Evolutionary conservation across 345 rosid genomes (phyloP), one percentile per base, ranked within the genome.

Genomic region (Rhodamnia rubescens): DNA sequence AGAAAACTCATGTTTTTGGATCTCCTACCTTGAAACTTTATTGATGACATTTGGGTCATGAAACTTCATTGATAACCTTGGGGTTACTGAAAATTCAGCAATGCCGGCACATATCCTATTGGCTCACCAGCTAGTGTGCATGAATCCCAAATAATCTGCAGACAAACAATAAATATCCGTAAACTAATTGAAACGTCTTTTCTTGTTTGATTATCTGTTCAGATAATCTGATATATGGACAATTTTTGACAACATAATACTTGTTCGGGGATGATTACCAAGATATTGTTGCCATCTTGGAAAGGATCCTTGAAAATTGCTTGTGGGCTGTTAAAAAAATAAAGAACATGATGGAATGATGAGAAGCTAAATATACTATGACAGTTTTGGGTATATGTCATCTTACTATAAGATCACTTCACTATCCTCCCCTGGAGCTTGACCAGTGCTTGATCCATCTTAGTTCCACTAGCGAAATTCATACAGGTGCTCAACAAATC

Each of bases 241-340:
- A n/a, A n/a, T 10, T 6, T n/a, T 69, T 40, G 44, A 80, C 16
- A 10, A 51, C n/a, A 51, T 47, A 49, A 51, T 32, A 50, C 75
- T 51, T 27, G 69, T 44, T 52, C 36, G 47, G 82, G 75, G 85
- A 55, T 54, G 87, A 94, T 87, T 89, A 97, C 98, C 96, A 95
- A 92, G 86, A 97, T 95, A 89, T 95, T 94, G 90, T 97, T 95
- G 47, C 96, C 98, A 8, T 98, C 98, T 15, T 98, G 94, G 40
- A 95, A 97, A 83, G 98, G 99, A 85, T 95, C 98, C 93, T 92
- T 95, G 85, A 92, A 97, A 82, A 95, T 95, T 84, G 98, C 97
- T 89, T 95, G 99, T 11, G 99, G 99, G 86, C 40, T 36, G 40
- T 36, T 3, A 36, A 36, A 10, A 96, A 49, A 49, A 49, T 49